Base-by-base conservation (phyloP, 495 filamentous ascomycete genomes). In the Evernia prunastri region DNA sequence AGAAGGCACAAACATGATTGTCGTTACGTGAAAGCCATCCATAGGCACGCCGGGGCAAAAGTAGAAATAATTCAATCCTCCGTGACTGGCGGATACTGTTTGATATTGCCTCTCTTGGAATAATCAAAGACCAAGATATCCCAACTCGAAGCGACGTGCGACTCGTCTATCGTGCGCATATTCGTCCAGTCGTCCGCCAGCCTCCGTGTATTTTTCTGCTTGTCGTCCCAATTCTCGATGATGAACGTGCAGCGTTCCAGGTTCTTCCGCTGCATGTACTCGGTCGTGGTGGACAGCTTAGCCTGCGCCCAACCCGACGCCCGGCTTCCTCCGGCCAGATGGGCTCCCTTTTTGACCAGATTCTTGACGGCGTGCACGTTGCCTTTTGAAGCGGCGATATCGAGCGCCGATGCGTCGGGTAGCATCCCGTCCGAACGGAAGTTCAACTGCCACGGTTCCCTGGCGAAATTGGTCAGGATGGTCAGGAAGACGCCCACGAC, bases 171-270 rank as follows among this genome's bases (percentile, higher is more conserved):
- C 6, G 69, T 70, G 43, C 66, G 58, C 59, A 71, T 63, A 15
- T 70, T 70, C 13, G 69, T 71, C 69, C 69, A 71, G 33, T 68
- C 68, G 63, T 71, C 68, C 29, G 69, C 69, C 5, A 70, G 18
- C 17, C 66, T 68, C 27, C 47, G 58, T 11, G 63, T 59, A 20
- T 58, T 20, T 57, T 66, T 64, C 6, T 40, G 31, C 12, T 71
- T 69, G 18, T 67, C 59, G 25, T 66, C 66, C 68, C 68, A 71
- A 20, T 70, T 71, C 51, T 68, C 65, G 43, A 71, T 68, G n/a
- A 71, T 68, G 58, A 68, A 70, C 1, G 59, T 61, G 58, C 69
- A 71, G 17, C 69, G 53, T 53, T 71, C 68, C 17, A 71, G 40
- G 25, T 71, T 70, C 49, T 68, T 66, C 53, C 51, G 43, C 13